Evolutionary conservation across 495 filamentous ascomycete genomes (phyloP).

Genomic region (Neurospora hispaniola): DNA sequence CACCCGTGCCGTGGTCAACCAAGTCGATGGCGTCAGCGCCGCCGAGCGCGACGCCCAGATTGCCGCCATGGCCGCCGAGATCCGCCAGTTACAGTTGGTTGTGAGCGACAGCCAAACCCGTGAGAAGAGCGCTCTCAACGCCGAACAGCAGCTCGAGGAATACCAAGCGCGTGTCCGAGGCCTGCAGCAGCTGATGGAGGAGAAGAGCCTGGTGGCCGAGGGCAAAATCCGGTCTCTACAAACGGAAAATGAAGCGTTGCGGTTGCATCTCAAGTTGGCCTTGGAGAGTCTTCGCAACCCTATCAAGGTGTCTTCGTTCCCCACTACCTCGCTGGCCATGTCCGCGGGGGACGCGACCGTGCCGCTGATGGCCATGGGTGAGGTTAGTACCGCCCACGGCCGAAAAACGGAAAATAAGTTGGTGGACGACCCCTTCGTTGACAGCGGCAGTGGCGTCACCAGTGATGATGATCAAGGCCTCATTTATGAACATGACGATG

Average conservation of each 20-base stretch:
- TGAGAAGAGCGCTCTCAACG: slow-evolving; percentile 35
- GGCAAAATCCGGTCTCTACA: slow-evolving; percentile 80
- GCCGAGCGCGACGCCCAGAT: slow-evolving; percentile 93
- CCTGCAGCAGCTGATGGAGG: slow-evolving; percentile 92
- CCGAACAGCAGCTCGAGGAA: slow-evolving; percentile 73
- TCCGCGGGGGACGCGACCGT: not conserved
- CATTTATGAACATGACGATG: slow-evolving; percentile 5
- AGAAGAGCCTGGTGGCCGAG: slow-evolving; percentile 75
- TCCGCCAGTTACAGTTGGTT: slow-evolving; percentile 68
- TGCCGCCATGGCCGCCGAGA: slow-evolving; percentile 84
- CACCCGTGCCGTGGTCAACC: slow-evolving; percentile 91
- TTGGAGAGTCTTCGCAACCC: slow-evolving; percentile 83
- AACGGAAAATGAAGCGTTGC: slow-evolving; percentile 80
- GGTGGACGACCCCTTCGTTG: not conserved
- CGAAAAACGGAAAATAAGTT: not conserved
- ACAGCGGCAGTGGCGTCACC: not conserved
- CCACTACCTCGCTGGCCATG: not conserved
- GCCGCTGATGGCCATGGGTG: not conserved
- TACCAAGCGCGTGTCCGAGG: slow-evolving; percentile 78
- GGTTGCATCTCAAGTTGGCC: slow-evolving; percentile 75
- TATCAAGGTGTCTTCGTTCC: slow-evolving; percentile 32
- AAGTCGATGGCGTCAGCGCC: slow-evolving; percentile 66
- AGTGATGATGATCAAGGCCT: not conserved
- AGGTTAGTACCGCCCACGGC: not conserved
- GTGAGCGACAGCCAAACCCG: slow-evolving; percentile 45